Evolutionary conservation across 305 asterid genomes (phyloP), one percentile per base, ranked within the genome.

Genomic region (Solanum aculeatissimum): DNA sequence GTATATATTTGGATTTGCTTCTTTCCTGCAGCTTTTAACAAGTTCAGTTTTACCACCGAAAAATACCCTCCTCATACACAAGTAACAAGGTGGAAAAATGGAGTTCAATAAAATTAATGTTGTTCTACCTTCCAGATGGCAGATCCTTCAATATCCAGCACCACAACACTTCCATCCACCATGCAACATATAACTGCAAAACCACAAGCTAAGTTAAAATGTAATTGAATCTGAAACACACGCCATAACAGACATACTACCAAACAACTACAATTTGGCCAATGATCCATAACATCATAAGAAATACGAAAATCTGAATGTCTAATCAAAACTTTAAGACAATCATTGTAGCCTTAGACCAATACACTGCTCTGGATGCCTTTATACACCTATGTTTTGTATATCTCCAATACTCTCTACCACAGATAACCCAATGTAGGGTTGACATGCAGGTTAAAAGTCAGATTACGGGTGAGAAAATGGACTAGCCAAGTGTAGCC

Each of bases 111-210:
- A 27, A 16, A 49, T 27, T 49, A 49, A 49, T 18, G 10, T 27
- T 77, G 29, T 27, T 77, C 63, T 88, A 93, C 99, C 97, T 91
- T 93, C 99, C 99, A 96, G 71, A 91, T 57, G 57, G 91, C 87
- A 88, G 94, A 89, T 78, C 99, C 98, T 77, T 70, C 88, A 21
- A 89, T 63, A 86, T 88, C 90, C 85, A 94, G 85, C 70, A 84
- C 91, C 85, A 85, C 87, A 43, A 93, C 95, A 87, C 88, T 84
- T 43, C 99, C 98, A 91, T 96, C 92, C 55, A 96, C 99, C 92
- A 90, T 88, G 97, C 99, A 94, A 88, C 98, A 96, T 84, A 92
- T 90, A 84, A 93, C 98, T 95, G 96, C 90, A 91, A 86, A 53
- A 63, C 65, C 71, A 86, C n/a, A 80, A 81, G 25, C 51, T 82